These are phyloP conservation scores for Trematosphaeria pertusa DNA, from an alignment of 2,329 filamentous ascomycete genomes.

Conservation along the genomic window DNA sequence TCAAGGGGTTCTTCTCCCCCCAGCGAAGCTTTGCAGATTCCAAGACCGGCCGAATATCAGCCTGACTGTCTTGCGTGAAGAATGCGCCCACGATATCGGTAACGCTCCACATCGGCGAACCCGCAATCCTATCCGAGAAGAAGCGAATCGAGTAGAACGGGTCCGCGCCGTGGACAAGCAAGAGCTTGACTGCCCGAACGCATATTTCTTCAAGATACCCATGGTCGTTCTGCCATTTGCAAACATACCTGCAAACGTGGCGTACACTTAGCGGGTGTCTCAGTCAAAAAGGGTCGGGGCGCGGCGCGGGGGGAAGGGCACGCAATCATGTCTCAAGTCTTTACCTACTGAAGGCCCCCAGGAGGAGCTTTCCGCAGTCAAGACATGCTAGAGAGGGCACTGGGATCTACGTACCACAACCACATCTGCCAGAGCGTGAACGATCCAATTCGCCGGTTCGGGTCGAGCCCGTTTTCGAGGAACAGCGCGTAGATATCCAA, in stretches of 20 bases:
- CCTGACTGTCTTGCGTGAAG: background rate
- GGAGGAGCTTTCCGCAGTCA: too few relatives aligned
- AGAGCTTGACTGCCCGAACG: slow-evolving; percentile 1
- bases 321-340: too few relatives aligned
- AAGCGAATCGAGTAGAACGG: background rate
- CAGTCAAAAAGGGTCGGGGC: too few relatives aligned
- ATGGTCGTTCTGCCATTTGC: background rate
- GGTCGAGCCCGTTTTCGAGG: slow-evolving; percentile 1
- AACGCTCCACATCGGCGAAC: background rate
- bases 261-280: too few relatives aligned
- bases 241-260: too few relatives aligned
- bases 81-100: slow-evolving; percentile 5
- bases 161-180: slow-evolving; percentile 2
- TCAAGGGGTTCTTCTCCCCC: too few relatives aligned
- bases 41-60: background rate
- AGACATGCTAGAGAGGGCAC: too few relatives aligned
- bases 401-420: too few relatives aligned
- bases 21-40: background rate
- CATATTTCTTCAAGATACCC: slow-evolving; percentile 2
- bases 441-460: background rate
- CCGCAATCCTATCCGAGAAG: background rate
- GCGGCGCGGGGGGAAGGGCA: too few relatives aligned
- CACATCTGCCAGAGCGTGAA: slow-evolving; percentile 4
- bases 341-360: too few relatives aligned
- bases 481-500: slow-evolving; percentile 1